Evolutionary conservation across 495 filamentous ascomycete species (phyloP), one percentile per base, ranked within the genome.

Genomic region (Hypoxylon cercidicola): DNA sequence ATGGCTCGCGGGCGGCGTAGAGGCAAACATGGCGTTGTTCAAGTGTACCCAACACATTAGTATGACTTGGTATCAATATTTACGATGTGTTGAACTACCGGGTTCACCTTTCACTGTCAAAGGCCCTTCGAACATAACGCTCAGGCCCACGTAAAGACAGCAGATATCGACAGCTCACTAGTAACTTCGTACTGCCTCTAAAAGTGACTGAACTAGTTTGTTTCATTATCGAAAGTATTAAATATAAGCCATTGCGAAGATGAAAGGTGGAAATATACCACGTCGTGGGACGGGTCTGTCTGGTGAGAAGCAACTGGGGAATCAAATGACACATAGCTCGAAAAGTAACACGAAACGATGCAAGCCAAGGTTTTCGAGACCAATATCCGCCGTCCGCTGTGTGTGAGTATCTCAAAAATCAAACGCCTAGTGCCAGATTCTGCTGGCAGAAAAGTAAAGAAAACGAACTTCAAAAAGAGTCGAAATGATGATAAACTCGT

Each of bases 211-310:
- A 32, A 7, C 8, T 32, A 7, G 30, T 32, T 32, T 11, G 9
- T 32, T 32, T 10, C 1, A 32, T 32, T 32, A 32, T 32, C 3
- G 34, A 6, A 8, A 52, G 15, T 39, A 40, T 32, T 20, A 52
- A 21, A 30, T n/a, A 32, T 2, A 32, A 39, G 30, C 39, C 18
- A 62, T 55, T 61, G 46, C 10, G 39, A 47, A 30, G 12, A 45
- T 61, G 12, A 32, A 39, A 47, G 8, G 44, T 51, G 44, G 19
- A 43, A 62, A 62, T 60, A 56, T 45, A 47, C 43, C 39, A 41
- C 39, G 47, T 62, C 28, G 41, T 23, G 51, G 48, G 64, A 66
- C 57, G 57, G 32, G 56, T 52, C 43, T 30, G 19, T 56, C 51
- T 44, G 18, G 48, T 32, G 35, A 53, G 55, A 48, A 66, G 19